phyloP scores from a whole-genome alignment of 441 rosid species.

The Populus tomentosa region DNA sequence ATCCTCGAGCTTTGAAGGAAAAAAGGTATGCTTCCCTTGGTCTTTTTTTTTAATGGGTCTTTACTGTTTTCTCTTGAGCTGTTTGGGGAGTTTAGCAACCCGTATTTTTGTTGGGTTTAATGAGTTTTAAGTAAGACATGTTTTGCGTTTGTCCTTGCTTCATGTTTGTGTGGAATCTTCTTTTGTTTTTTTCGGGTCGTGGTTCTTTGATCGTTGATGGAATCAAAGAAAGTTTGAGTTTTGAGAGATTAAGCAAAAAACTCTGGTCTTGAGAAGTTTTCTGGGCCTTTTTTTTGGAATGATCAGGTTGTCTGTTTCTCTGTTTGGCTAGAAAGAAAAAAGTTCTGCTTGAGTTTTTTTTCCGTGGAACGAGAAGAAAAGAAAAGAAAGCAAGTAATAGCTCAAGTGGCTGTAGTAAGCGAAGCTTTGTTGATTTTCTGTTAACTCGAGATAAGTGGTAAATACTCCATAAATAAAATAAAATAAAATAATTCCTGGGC shows the following conservation, averaged over 20 bases:
- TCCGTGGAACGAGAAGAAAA: not conserved
- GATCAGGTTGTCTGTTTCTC: not conserved
- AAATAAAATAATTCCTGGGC: not conserved
- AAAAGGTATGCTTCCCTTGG: constrained; percentile 9
- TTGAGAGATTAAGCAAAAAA: not conserved
- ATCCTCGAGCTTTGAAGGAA: constrained; percentile 16
- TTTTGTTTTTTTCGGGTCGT: not conserved
- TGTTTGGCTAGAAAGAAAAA: constrained; percentile 1
- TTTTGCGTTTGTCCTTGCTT: not conserved
- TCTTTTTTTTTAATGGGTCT: not conserved
- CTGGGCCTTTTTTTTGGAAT: not conserved
- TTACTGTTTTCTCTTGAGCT: not conserved
- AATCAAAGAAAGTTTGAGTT: not conserved
- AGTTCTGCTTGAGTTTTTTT: not conserved
- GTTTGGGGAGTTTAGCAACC: not conserved
- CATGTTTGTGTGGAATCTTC: not conserved
- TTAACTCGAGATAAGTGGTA: not conserved
- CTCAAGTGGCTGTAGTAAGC: not conserved
- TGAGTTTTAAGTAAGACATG: not conserved
- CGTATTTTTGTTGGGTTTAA: not conserved
- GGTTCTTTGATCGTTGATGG: not conserved
- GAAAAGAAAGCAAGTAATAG: not conserved
- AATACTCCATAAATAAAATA: not conserved
- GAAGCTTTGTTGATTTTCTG: not conserved
- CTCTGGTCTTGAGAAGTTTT: not conserved